phyloP scores from a whole-genome alignment of 164 flowering plant genomes.

The Amborella trichopoda region DNA sequence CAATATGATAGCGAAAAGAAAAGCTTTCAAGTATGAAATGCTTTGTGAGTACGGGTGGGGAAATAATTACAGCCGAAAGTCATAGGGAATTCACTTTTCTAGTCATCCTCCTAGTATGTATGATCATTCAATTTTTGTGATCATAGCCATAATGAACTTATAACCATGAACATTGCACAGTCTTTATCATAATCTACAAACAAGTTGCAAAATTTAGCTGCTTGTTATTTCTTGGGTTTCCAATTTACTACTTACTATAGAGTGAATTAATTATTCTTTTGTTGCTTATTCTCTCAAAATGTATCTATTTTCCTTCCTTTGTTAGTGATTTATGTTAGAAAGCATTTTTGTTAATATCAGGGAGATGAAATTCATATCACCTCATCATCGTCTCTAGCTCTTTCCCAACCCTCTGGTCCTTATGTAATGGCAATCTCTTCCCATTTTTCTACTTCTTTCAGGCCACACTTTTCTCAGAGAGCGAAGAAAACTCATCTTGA shows the following conservation, averaged over 20 bases:
- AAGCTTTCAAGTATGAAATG: no score
- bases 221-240: background rate
- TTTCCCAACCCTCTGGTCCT: constrained; percentile 7
- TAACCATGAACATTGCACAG: no score
- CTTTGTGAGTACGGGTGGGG: no score
- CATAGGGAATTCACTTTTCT: no score
- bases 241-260: background rate
- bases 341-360: constrained; percentile 19
- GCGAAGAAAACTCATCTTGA: constrained; percentile 8
- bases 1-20: no score
- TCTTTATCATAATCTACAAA: background rate
- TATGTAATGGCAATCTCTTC: constrained; percentile 22
- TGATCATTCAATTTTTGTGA: no score
- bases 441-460: constrained; percentile 34
- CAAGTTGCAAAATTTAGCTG: no score
- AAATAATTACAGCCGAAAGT: no score
- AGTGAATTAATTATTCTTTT: no score
- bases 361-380: constrained; percentile 34
- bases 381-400: constrained; percentile 9
- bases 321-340: no score
- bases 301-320: background rate
- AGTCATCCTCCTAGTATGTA: no score
- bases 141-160: no score
- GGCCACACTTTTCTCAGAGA: constrained; percentile 26
- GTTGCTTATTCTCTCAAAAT: background rate